These are phyloP conservation scores for Paracoccidioides brasiliensis DNA, from an alignment of 2,329 filamentous ascomycete genomes.

Conservation along the genomic window DNA sequence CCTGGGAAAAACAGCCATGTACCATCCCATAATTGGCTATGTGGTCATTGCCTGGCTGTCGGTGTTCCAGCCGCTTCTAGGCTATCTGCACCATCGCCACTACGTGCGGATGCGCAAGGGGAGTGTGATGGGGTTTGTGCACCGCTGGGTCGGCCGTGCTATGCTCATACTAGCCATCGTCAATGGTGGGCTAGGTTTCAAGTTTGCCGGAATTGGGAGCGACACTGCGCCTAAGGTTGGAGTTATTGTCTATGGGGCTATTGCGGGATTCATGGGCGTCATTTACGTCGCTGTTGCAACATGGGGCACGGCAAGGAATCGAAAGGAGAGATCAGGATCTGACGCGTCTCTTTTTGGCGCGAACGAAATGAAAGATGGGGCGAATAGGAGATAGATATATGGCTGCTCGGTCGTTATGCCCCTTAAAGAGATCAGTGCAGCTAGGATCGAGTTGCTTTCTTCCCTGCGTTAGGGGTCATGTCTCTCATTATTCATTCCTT, in stretches of 20 bases:
- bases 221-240: constrained; percentile 16
- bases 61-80: constrained; percentile 42
- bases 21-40: constrained; percentile 44
- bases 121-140: constrained; percentile 31
- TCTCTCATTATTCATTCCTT: no score
- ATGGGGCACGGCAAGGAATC: background rate
- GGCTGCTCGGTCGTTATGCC: no score
- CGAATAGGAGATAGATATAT: no score
- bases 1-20: constrained; percentile 23
- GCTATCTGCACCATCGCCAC: constrained; percentile 38
- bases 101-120: constrained; percentile 37
- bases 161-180: constrained; percentile 41
- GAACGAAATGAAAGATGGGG: no score
- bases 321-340: background rate
- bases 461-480: no score
- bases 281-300: constrained; percentile 23
- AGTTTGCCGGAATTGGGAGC: constrained; percentile 30
- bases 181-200: constrained; percentile 44
- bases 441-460: no score
- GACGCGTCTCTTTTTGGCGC: background rate
- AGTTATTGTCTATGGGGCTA: constrained; percentile 37
- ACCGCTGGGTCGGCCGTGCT: constrained; percentile 43
- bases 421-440: no score
- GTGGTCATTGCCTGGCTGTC: constrained; percentile 40
- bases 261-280: constrained; percentile 37